Conservation (phyloP, 192 early-diverging fungal species). For the Borealophlyctis nickersoniae region DNA sequence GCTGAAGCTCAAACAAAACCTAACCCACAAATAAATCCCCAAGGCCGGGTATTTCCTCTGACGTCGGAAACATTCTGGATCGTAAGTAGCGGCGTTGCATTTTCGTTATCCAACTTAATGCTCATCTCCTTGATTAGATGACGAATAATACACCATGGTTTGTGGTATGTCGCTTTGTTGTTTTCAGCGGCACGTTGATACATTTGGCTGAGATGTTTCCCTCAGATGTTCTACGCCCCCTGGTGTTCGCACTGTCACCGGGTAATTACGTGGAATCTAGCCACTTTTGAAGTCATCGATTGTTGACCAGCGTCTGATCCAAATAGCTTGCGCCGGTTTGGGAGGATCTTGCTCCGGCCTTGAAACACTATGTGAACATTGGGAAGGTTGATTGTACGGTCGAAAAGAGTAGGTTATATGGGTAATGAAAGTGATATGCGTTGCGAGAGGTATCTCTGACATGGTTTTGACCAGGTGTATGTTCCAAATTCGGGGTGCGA, state of each 20-base stretch:
- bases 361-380: slow-evolving; percentile 73
- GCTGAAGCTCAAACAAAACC: slow-evolving; percentile 13
- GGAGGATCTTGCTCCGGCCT: slow-evolving; percentile 58
- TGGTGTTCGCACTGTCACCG: slow-evolving; percentile 87
- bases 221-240: slow-evolving; percentile 74
- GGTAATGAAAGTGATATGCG: no score
- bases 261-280: background rate
- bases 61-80: background rate
- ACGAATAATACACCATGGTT: slow-evolving; percentile 74
- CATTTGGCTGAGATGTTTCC: background rate
- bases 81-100: background rate
- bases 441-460: no score
- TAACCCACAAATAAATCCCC: background rate
- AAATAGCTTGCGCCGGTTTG: slow-evolving; percentile 71
- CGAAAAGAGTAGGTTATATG: slow-evolving; percentile 28
- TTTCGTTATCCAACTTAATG: slow-evolving; percentile 14
- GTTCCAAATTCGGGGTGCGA: slow-evolving; percentile 61
- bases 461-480: slow-evolving; percentile 50
- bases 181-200: background rate
- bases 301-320: background rate
- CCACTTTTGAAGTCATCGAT: no score
- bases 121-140: slow-evolving; percentile 16
- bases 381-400: slow-evolving; percentile 83
- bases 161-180: slow-evolving; percentile 27
- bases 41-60: background rate